Base-by-base conservation (phyloP, 805 yeast genomes). In the Teunomyces barrocoloradensis region DNA sequence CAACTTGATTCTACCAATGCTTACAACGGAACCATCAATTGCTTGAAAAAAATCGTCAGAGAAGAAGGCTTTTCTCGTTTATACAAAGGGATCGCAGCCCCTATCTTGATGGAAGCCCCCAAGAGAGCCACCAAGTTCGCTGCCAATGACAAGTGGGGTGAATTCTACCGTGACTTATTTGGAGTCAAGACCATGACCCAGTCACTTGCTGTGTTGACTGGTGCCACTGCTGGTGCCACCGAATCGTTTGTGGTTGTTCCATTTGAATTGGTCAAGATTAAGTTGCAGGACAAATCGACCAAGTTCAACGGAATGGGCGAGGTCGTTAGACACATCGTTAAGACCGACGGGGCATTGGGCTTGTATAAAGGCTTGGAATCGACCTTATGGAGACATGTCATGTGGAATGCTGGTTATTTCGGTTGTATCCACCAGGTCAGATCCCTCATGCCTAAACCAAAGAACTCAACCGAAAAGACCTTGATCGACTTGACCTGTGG, bases 61-160 rank as follows among this genome's bases (percentile, higher is more conserved):
- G 83, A 81, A 56, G 99, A 94, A 68, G 99, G 99, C 44, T 77
- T 82, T 36, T 70, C 85, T 9, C 78, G 94, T 53, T 78, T 92
- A 49, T 94, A 94, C 72, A 84, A 91, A 64, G 99, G 99, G 55
- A 94, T 94, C 60, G 74, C 87, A 27, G 96, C 99, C 20, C 99
- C 99, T 29, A 89, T 94, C 57, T 76, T 94, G 60, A 94, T 94
- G 99, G 99, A 94, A 69, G 99, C 98, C 11, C 99, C 99, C 54
- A 94, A 94, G 77, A 84, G 99, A 75, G 99, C 99, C 36, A 91
- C 96, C 55, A 94, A 94, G 69, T 94, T 94, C 65, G 97, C 98
- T 44, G 96, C 97, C 52, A 94, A 94, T 65, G 99, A 94, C 65
- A 95, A 89, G 67, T 94, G 96, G 86, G 92, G 96, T 45, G 85